phyloP scores from a whole-genome alignment of 78 protist genomes.

The Dictyostelium firmibasis region DNA sequence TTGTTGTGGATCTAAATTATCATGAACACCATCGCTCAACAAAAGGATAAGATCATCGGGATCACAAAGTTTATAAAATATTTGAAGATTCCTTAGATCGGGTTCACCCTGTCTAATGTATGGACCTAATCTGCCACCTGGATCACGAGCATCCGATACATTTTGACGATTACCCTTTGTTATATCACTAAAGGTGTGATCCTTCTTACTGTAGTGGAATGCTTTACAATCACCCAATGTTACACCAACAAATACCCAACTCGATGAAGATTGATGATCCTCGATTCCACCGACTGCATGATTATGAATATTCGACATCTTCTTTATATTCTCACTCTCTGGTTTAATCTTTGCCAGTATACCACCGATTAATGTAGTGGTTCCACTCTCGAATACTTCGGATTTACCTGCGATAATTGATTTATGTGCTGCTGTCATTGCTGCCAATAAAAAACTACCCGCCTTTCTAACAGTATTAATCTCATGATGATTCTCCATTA shows the following conservation, averaged over 20 bases:
- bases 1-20: constrained; percentile 71
- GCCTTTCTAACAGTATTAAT: constrained; percentile 71
- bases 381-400: constrained; percentile 77
- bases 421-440: constrained; percentile 71
- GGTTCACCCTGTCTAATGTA: constrained; percentile 61
- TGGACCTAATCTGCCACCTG: constrained; percentile 80
- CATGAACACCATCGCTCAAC: constrained; percentile 77
- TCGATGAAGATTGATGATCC: not conserved
- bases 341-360: constrained; percentile 39
- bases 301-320: not conserved
- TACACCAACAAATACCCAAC: constrained; percentile 55
- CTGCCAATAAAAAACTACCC: constrained; percentile 63
- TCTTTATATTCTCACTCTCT: not conserved
- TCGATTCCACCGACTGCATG: not conserved
- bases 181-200: constrained; percentile 50
- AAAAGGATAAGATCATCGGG: constrained; percentile 55
- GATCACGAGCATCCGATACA: constrained; percentile 72
- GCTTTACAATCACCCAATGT: constrained; percentile 76
- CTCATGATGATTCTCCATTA: constrained; percentile 58
- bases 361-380: constrained; percentile 83
- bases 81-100: constrained; percentile 51
- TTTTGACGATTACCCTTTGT: constrained; percentile 79
- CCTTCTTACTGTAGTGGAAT: constrained; percentile 64
- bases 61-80: constrained; percentile 72
- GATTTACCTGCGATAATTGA: constrained; percentile 52